A percentile compares a stretch with the other conserved stretches of the same genome.
Evolutionary conservation across 2,329 filamentous ascomycete species (phyloP).

Genomic region (Chaetothyriales sp.): DNA sequence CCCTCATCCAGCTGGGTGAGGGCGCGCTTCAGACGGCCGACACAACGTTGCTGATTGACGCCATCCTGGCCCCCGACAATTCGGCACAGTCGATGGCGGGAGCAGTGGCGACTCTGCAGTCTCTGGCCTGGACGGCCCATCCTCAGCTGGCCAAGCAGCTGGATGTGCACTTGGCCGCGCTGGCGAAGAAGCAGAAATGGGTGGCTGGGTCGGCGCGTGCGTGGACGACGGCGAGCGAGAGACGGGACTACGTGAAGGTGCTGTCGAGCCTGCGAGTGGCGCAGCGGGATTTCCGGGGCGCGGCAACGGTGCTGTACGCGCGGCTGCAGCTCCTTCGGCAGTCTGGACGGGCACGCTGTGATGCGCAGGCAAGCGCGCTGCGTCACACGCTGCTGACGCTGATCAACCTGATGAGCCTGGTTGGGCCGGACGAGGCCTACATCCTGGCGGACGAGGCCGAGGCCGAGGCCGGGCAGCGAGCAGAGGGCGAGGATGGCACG

Average conservation of each 20-base stretch:
- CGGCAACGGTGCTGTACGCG: conserved; percentile 35
- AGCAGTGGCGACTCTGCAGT: conserved; percentile 51
- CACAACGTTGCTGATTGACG: conserved; percentile 51
- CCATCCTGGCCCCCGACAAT: conserved; percentile 24
- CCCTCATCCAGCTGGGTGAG: conserved; percentile 60
- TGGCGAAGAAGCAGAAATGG: conserved; percentile 49
- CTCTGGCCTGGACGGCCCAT: conserved; percentile 51
- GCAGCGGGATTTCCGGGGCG: conserved; percentile 73
- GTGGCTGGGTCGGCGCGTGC: conserved; percentile 22
- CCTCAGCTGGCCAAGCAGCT: conserved; percentile 63
- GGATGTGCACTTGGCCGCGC: conserved; percentile 60
- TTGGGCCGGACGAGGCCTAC: conserved; percentile 70
- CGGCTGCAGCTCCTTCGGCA: conserved; percentile 23
- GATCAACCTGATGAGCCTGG: conserved; percentile 83
- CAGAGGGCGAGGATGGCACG: conserved; percentile 10
- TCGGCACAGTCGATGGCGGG: conserved; percentile 23
- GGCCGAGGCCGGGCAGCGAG: conserved; percentile 5
- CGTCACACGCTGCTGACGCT: conserved; percentile 68
- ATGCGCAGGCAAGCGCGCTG: conserved; percentile 40
- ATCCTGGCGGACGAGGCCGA: conserved; percentile 33
- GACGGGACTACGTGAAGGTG: conserved; percentile 68
- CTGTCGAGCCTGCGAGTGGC: conserved; percentile 83
- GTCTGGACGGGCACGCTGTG: conserved; percentile 19
- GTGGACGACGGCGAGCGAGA: neutral
- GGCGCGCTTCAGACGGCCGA: conserved; percentile 57